phyloP scores from a whole-genome alignment of 306 rosid genomes.

The Biancaea sappan region DNA sequence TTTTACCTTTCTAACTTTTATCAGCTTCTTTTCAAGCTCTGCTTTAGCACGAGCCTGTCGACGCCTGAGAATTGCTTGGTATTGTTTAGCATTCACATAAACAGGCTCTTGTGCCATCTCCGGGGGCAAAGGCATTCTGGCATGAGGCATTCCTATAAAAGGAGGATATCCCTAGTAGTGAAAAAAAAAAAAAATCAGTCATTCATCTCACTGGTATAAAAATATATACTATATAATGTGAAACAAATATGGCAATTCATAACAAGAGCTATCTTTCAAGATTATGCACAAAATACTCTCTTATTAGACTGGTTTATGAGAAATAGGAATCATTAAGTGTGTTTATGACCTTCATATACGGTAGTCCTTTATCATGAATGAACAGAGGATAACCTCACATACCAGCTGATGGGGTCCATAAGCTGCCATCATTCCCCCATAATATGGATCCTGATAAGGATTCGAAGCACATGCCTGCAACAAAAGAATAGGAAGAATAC shows the following conservation, averaged over 20 bases:
- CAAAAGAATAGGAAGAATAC: constrained; percentile 44
- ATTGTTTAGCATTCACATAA: constrained; percentile 95
- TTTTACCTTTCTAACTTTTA: constrained; percentile 88
- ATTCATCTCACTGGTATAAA: constrained; percentile 5
- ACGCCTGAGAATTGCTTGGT: constrained; percentile 94
- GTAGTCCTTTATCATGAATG: constrained; percentile 7
- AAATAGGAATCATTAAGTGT: background rate
- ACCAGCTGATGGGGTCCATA: constrained; percentile 88
- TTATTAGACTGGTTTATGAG: constrained; percentile 9
- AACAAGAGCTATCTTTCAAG: constrained; percentile 11
- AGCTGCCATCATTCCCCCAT: constrained; percentile 87
- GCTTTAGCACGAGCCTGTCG: constrained; percentile 99
- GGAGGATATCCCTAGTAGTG: constrained; percentile 78
- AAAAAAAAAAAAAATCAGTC: constrained; percentile 25
- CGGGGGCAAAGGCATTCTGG: constrained; percentile 94
- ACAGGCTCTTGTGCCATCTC: constrained; percentile 99
- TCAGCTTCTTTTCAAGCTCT: constrained; percentile 87
- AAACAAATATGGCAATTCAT: background rate
- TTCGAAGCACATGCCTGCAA: constrained; percentile 89
- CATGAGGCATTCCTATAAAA: constrained; percentile 84
- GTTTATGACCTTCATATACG: constrained; percentile 5
- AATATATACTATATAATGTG: background rate
- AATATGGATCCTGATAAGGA: constrained; percentile 86
- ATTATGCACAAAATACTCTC: constrained; percentile 2
- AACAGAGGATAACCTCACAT: constrained; percentile 36